phyloP scores from a whole-genome alignment of 345 rosid genomes.

The Raphanus sativus region DNA sequence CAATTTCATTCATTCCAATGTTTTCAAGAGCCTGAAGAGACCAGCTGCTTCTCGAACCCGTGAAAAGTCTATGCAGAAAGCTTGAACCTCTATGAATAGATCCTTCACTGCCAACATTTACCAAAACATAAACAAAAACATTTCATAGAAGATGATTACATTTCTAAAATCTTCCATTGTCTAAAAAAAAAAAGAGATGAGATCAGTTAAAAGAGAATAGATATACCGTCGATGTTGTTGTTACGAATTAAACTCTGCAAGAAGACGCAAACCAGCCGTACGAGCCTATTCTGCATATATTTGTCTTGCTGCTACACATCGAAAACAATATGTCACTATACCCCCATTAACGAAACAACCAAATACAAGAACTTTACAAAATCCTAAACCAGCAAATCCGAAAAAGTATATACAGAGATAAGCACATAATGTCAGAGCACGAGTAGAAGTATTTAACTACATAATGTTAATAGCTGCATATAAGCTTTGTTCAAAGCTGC shows the following conservation, averaged over 20 bases:
- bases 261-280: constrained; percentile 96
- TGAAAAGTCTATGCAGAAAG: constrained; percentile 96
- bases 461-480: not conserved
- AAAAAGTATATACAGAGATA: not conserved
- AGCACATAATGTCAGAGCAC: not conserved
- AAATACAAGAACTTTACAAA: not conserved
- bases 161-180: too few relatives aligned
- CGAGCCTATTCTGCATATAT: constrained; percentile 99
- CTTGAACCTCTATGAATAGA: constrained; percentile 69
- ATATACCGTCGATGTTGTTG: constrained; percentile 67
- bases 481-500: not conserved
- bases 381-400: too few relatives aligned
- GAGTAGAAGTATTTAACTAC: not conserved
- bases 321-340: constrained; percentile 30
- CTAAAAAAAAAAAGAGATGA: not conserved
- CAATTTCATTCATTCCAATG: constrained; percentile 49
- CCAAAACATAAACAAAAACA: not conserved
- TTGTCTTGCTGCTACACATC: constrained; percentile 69
- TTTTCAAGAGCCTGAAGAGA: constrained; percentile 77
- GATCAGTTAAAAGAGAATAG: not conserved
- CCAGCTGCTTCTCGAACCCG: constrained; percentile 87
- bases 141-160: not conserved
- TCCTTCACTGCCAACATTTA: constrained; percentile 60
- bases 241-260: constrained; percentile 90
- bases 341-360: not conserved